Percentiles rank a stretch among this genome's conserved stretches.
Conservation (phyloP, 2,329 filamentous ascomycete genomes). For the Colletotrichum eleusines region DNA sequence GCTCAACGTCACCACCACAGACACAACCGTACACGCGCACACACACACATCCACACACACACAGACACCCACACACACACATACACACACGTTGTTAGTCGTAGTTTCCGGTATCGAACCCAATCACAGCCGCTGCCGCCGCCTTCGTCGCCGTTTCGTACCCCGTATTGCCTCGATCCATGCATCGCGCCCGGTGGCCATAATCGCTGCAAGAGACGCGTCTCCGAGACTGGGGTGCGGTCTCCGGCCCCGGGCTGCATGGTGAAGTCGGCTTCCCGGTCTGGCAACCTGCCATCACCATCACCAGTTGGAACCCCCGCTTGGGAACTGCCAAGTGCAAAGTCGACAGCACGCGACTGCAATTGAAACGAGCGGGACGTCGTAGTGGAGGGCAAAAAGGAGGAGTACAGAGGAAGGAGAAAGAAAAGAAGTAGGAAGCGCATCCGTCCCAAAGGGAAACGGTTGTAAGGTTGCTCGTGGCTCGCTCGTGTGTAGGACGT, state of each 20-base stretch:
- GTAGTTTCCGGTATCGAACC: constrained; percentile 33
- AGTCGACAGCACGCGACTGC: constrained; percentile 1
- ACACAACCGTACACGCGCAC: not conserved
- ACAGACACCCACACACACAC: too few relatives aligned
- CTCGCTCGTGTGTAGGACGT: not conserved
- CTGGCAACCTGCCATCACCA: constrained; percentile 38
- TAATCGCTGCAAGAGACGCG: constrained; percentile 36
- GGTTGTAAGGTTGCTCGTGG: not conserved
- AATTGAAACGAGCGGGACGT: not conserved
- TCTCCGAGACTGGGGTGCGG: constrained; percentile 39
- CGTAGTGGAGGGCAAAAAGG: not conserved
- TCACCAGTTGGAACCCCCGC: constrained; percentile 21
- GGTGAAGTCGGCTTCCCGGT: constrained; percentile 34
- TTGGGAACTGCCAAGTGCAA: constrained; percentile 10
- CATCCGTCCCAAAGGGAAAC: not conserved
- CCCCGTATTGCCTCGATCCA: constrained; percentile 27
- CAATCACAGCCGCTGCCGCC: constrained; percentile 21
- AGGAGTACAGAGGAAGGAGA: not conserved
- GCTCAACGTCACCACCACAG: constrained; percentile 36
- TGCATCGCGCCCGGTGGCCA: constrained; percentile 28
- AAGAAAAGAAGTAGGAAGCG: not conserved
- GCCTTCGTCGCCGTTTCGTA: constrained; percentile 19
- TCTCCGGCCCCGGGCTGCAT: constrained; percentile 37
- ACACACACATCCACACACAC: not conserved
- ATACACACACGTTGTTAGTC: not conserved